These are phyloP conservation scores for Mesotaenium endlicherianum DNA, from an alignment of 139 green algal species.

Conservation along the genomic window DNA sequence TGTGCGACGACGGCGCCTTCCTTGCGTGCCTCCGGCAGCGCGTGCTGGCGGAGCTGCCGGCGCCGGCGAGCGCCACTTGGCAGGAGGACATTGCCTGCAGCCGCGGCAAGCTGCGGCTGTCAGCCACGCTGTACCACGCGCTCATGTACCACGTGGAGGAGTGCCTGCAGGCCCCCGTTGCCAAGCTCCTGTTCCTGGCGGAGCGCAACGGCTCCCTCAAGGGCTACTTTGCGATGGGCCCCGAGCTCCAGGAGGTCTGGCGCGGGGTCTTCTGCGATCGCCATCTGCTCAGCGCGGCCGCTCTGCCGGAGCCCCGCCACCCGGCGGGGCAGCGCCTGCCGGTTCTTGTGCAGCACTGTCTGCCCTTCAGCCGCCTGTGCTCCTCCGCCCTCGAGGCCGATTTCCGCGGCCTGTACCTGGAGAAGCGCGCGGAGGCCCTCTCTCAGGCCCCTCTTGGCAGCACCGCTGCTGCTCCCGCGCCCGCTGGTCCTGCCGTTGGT, in stretches of 20 bases:
- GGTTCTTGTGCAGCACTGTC: background rate
- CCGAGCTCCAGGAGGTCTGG: background rate
- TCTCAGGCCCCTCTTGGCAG: too few species aligned
- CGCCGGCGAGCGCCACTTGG: background rate
- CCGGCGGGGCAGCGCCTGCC: background rate
- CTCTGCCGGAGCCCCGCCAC: background rate
- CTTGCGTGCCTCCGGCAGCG: background rate
- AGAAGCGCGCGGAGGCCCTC: background rate
- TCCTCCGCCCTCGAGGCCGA: background rate
- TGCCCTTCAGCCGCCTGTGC: slow-evolving; percentile 3
- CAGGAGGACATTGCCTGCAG: background rate
- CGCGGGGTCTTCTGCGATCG: background rate
- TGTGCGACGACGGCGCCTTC: background rate
- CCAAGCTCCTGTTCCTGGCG: background rate
- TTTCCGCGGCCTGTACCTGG: background rate
- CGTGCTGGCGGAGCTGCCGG: background rate
- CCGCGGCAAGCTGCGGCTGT: background rate
- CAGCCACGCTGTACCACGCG: background rate
- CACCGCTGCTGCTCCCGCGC: too few species aligned
- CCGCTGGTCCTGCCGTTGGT: too few species aligned
- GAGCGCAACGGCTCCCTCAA: background rate
- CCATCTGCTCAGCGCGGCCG: background rate
- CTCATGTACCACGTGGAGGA: background rate
- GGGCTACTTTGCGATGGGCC: background rate
- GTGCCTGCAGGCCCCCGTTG: background rate